Base-by-base conservation (phyloP, 805 yeast species). In the Metahyphopichia silvanorum region DNA sequence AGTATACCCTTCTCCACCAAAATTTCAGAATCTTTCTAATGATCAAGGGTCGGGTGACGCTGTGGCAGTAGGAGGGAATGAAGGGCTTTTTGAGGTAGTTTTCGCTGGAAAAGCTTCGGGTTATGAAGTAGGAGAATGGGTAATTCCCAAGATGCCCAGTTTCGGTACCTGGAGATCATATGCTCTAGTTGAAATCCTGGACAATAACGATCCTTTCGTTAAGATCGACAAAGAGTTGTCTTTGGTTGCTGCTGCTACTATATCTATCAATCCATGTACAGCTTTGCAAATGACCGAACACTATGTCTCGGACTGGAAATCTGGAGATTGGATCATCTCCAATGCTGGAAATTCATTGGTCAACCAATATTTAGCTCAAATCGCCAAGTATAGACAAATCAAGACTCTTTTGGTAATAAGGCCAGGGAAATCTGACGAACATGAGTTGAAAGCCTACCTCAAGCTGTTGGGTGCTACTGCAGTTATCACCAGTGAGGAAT, bases 81-180 rank as follows among this genome's bases (percentile, higher is more conserved):
- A 88, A 57, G 97, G 96, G 17, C 69, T 83, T 6, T 86, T 82
- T 51, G 81, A 85, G 49, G 78, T 88, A 10, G 51, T 83, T 14
- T 75, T 77, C 29, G 69, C 72, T 7, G 95, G 95, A 14, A 45
- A 67, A 7, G 79, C 74, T 6, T 37, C 42, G 4, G 47, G 49
- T 5, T 63, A 82, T 33, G 46, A 63, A 29, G 58, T 62, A 3
- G 95, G 94, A 27, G 96, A 88, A 56, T 85, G 91, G 86, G 87
- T 81, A 26, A 73, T 87, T 27, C 95, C 96, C 10, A 51, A 72
- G 6, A 62, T 63, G 25, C 79, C 85, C 7, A 80, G 82, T 43
- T 80, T 79, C 40, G 97, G 97, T 19, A 88, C 96, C 3, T 88
- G 97, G 97, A 70, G 93, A 35, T 76, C 91, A 3, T 86, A 82